Base-by-base conservation (phyloP, 164 flowering plant species). In the Nymphaea colorata region DNA sequence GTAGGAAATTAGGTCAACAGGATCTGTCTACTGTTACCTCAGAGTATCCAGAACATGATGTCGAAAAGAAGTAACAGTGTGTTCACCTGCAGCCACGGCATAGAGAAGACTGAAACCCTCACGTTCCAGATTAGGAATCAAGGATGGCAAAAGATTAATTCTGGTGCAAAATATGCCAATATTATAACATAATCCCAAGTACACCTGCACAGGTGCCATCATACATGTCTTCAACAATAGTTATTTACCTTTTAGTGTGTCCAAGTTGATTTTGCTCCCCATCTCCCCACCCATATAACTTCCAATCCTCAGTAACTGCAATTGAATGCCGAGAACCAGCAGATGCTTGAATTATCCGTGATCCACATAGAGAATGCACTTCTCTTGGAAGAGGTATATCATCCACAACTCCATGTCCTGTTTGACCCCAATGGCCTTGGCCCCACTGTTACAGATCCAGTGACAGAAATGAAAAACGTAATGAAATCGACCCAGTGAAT, bases 381-480 rank as follows among this genome's bases (percentile, higher is more conserved):
- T 61, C 25, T 15, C 25, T 61, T 4, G 63, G 63, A 5, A 61
- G n/a, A 16, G 15, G 63, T 16, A 25, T 61, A 15, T 61, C 63
- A 16, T 61, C 63, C n/a, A 15, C 63, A 16, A 61, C 63, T 61
- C 63, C 63, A 16, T 16, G 63, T 16, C 63, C 63, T 5, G 63
- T 61, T 61, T 61, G 63, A 6, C 63, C 63, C 63, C 63, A 61
- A 15, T 61, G 63, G 15, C 63, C 63, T 61, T 61, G 63, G 17
- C 63, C 63, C 63, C 63, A 61, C 63, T 61, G 63, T 61, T 45
- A 25, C 63, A 61, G 63, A 61, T 61, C 63, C 63, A 61, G 53
- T 45, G 36, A 45, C 10, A 45, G 53, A 5, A 45, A 5, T 45
- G 53, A 45, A 45, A 45, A 45, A 5, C 1, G 36, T 5, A 45